Percentiles rank a stretch among this genome's conserved stretches.
phyloP scores from a whole-genome alignment of 768 basidiomycete genomes.

The Podaxis sp. region DNA sequence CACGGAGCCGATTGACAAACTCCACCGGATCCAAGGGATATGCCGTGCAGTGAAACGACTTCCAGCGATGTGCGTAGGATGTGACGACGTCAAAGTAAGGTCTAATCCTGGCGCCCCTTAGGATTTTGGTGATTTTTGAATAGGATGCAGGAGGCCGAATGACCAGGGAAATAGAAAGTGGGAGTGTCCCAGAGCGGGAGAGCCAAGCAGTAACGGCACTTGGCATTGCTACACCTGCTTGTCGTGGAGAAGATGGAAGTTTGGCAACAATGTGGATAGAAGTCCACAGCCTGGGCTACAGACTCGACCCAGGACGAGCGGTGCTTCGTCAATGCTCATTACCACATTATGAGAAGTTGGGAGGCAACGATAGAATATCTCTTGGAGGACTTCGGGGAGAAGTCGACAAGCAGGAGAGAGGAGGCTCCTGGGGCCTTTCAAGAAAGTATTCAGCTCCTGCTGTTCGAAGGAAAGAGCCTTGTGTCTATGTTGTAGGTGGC shows the following conservation, averaged over 20 bases:
- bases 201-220: not conserved
- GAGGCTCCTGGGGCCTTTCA: not conserved
- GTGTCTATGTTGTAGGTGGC: not conserved
- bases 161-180: not conserved
- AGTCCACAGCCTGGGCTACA: not conserved
- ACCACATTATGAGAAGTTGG: not conserved
- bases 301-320: not conserved
- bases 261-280: not conserved
- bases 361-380: not conserved
- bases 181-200: not conserved
- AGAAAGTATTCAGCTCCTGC: not conserved
- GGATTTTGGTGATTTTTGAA: not conserved
- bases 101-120: not conserved
- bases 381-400: not conserved
- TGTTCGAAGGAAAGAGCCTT: not conserved
- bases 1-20: not conserved
- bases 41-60: not conserved
- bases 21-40: not conserved
- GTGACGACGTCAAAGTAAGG: not conserved
- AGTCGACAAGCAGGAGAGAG: not conserved
- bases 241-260: not conserved
- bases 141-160: not conserved
- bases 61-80: not conserved
- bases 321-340: not conserved
- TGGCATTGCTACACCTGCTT: not conserved